Percentiles rank a stretch among this genome's conserved stretches.
phyloP scores from a whole-genome alignment of 495 filamentous ascomycete species.

The Hypoxylon fuscum region DNA sequence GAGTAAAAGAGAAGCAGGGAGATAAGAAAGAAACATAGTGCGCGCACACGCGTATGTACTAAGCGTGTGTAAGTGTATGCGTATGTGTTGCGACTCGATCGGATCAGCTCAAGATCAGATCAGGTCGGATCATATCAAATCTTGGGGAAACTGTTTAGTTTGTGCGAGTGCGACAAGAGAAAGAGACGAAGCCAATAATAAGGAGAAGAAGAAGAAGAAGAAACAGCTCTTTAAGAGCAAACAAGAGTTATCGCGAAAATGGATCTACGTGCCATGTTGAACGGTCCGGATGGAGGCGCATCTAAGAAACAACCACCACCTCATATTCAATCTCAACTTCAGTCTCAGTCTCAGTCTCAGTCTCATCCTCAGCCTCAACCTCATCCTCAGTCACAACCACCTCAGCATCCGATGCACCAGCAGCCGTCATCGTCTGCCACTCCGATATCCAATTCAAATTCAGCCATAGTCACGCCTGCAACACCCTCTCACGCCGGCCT shows the following conservation, averaged over 20 bases:
- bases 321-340: slow-evolving; percentile 27
- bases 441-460: too few species aligned
- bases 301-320: slow-evolving; percentile 29
- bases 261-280: slow-evolving; percentile 67
- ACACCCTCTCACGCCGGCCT: slow-evolving; percentile 57
- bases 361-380: slow-evolving; percentile 16
- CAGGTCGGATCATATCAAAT: too few species aligned
- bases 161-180: slow-evolving; percentile 20
- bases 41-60: slow-evolving; percentile 5
- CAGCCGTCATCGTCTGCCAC: slow-evolving; percentile 40
- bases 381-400: slow-evolving; percentile 26
- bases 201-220: slow-evolving; percentile 25
- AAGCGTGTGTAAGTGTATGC: slow-evolving; percentile 14
- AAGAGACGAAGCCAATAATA: slow-evolving; percentile 17
- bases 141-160: not conserved
- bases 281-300: slow-evolving; percentile 53
- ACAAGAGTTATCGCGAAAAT: slow-evolving; percentile 47
- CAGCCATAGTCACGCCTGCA: slow-evolving; percentile 43
- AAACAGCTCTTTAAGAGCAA: slow-evolving; percentile 20
- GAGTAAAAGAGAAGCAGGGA: not conserved
- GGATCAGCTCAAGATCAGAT: too few species aligned
- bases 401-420: slow-evolving; percentile 37
- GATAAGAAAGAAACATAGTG: slow-evolving; percentile 9
- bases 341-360: slow-evolving; percentile 35
- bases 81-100: slow-evolving; percentile 16